These are phyloP conservation scores for Hanseniaspora mollemarum DNA, from an alignment of 805 yeast genomes.

Conservation along the genomic window DNA sequence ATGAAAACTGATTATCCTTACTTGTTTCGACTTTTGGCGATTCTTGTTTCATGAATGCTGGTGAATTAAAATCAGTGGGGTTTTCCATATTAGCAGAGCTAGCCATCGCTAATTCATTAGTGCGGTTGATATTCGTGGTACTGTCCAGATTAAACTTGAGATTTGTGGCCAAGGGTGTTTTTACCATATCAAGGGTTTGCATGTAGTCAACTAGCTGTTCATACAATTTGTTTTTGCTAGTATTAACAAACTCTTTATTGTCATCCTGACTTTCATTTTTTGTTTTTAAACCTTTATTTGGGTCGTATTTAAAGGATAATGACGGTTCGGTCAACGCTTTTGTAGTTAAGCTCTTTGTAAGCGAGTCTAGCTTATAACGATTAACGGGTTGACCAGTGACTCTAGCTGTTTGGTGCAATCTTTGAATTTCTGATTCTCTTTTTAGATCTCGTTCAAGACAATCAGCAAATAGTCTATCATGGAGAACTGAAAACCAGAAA, in stretches of 20 bases:
- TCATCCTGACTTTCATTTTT: neutral
- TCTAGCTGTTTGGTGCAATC: neutral
- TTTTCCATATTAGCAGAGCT: neutral
- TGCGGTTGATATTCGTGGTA: neutral
- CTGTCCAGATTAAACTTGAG: neutral
- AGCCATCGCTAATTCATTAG: neutral
- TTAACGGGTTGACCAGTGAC: neutral
- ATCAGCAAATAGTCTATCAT: slow-evolving; percentile 81
- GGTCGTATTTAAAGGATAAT: slow-evolving; percentile 50
- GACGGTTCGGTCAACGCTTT: slow-evolving; percentile 68
- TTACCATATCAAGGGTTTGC: slow-evolving; percentile 25
- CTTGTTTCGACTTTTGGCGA: neutral
- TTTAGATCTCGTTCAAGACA: slow-evolving; percentile 87
- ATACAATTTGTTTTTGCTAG: slow-evolving; percentile 32
- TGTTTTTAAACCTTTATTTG: neutral
- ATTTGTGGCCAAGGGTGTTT: slow-evolving; percentile 3
- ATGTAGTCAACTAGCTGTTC: slow-evolving; percentile 43
- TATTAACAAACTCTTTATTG: neutral
- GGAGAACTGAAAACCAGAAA: slow-evolving; percentile 93
- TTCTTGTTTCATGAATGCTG: too few species aligned
- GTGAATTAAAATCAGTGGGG: neutral
- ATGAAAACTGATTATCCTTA: neutral
- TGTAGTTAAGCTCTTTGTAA: slow-evolving; percentile 46
- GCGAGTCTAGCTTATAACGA: neutral
- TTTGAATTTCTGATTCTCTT: slow-evolving; percentile 50